These are phyloP conservation scores for Ophiostoma perfectum DNA, from an alignment of 2,329 filamentous ascomycete species.

Conservation along the genomic window DNA sequence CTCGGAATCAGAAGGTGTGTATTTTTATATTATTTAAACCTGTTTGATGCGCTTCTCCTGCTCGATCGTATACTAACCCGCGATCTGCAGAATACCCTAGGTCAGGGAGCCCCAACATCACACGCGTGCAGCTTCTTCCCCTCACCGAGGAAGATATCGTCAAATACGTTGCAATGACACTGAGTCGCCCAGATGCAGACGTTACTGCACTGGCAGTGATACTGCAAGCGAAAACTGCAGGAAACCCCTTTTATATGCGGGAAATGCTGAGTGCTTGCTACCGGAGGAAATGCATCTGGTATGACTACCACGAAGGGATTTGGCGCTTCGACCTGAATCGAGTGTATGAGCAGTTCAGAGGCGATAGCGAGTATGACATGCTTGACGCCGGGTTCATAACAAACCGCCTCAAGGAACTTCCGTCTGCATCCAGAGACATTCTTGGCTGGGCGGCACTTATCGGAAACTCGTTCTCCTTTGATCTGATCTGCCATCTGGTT, in stretches of 20 bases:
- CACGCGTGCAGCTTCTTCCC: slow-evolving; percentile 65
- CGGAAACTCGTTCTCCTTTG: slow-evolving; percentile 78
- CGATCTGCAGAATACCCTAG: slow-evolving; percentile 34
- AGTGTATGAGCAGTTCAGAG: slow-evolving; percentile 78
- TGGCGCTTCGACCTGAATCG: slow-evolving; percentile 85
- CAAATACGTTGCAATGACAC: slow-evolving; percentile 73
- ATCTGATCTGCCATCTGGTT: slow-evolving; percentile 69
- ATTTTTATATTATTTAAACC: neutral
- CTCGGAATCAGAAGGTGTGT: slow-evolving; percentile 47
- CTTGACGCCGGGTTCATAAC: slow-evolving; percentile 79
- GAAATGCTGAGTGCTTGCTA: slow-evolving; percentile 87
- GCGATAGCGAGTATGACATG: slow-evolving; percentile 70
- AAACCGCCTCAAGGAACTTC: slow-evolving; percentile 69
- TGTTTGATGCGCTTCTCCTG: neutral
- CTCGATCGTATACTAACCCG: neutral
- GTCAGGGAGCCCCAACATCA: slow-evolving; percentile 43
- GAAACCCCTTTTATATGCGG: slow-evolving; percentile 85
- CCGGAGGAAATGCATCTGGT: slow-evolving; percentile 82
- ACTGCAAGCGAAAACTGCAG: slow-evolving; percentile 80
- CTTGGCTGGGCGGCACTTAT: slow-evolving; percentile 82
- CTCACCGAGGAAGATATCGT: slow-evolving; percentile 75
- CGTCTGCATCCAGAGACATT: slow-evolving; percentile 66
- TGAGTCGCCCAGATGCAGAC: slow-evolving; percentile 67
- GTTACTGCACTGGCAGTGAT: slow-evolving; percentile 74
- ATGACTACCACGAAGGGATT: slow-evolving; percentile 73